Evolutionary conservation across 108 stramenopile genomes (phyloP).

Genomic region (Stephanodiscus minutulus): DNA sequence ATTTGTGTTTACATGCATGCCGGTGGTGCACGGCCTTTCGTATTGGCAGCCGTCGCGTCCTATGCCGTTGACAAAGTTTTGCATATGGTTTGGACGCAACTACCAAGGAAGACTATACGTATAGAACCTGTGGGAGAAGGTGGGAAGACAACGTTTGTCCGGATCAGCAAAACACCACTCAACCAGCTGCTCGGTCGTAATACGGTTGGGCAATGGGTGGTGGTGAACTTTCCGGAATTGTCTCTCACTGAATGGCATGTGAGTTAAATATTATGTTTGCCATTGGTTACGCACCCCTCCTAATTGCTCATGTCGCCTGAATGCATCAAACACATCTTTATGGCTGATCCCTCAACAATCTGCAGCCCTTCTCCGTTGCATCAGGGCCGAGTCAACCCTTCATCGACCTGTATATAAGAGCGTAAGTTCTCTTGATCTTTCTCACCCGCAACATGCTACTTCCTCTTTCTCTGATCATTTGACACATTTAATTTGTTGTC

Average conservation of each 20-base stretch:
- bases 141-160: slow-evolving; percentile 24
- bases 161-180: slow-evolving; percentile 15
- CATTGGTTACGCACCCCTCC: not conserved
- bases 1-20: slow-evolving; percentile 29
- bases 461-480: not conserved
- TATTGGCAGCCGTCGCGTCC: slow-evolving; percentile 12
- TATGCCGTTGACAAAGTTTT: slow-evolving; percentile 27
- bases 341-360: not conserved
- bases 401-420: slow-evolving; percentile 8
- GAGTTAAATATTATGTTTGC: not conserved
- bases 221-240: not conserved
- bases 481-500: not conserved
- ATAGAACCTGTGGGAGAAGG: slow-evolving; percentile 15
- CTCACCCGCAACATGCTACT: not conserved
- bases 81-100: slow-evolving; percentile 20
- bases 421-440: slow-evolving; percentile 8
- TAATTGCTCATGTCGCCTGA: slow-evolving; percentile 14
- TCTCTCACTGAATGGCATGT: slow-evolving; percentile 6
- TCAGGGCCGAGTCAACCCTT: not conserved
- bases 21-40: slow-evolving; percentile 24
- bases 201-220: not conserved
- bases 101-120: slow-evolving; percentile 13
- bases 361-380: slow-evolving; percentile 6
- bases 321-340: not conserved
- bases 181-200: not conserved